Base-by-base conservation (phyloP, 345 rosid species). In the Brassica cretica region DNA sequence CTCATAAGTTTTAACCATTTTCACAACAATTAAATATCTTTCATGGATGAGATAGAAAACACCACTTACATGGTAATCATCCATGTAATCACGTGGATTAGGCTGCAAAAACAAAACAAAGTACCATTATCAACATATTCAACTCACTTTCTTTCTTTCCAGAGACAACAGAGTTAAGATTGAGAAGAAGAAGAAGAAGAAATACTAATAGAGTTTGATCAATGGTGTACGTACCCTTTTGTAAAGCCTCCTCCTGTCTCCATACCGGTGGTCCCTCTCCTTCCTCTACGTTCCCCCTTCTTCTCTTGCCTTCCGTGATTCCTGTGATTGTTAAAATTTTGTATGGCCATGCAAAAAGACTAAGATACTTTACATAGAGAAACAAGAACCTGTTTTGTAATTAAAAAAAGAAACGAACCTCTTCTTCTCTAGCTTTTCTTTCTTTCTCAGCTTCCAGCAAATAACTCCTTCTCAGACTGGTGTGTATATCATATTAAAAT, bases 391-490 rank as follows among this genome's bases (percentile, higher is more conserved):
- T 10, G 19, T 18, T 46, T 15, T 30, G 14, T 61, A 21, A 37
- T 37, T 37, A 37, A 37, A 37, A 37, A 41, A 70, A 62, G 46
- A 53, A 35, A 80, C 68, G 0, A 65, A 80, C 98, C 99, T 95
- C 96, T 66, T 95, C 99, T 84, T 95, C 99, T 74, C 82, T 82
- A 64, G 98, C 98, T 91, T 71, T 95, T 79, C 87, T 89, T 56
- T 80, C 86, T 83, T 94, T 94, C 71, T 93, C 97, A 65, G 97
- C 96, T 84, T 90, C 97, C 80, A 21, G 86, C 97, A 66, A 91
- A 87, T 55, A 93, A 91, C 78, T 95, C 99, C 51, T 89, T 85
- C 85, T 95, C 98, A 37, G 84, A 77, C 99, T 95, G 81, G 74
- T 59, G 44, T 27, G 4, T 37, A 70, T 55, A 58, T n/a, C 77